Percentiles rank a stretch among this genome's conserved stretches.
phyloP scores from a whole-genome alignment of 768 basidiomycete species.

The Amanita muscaria region DNA sequence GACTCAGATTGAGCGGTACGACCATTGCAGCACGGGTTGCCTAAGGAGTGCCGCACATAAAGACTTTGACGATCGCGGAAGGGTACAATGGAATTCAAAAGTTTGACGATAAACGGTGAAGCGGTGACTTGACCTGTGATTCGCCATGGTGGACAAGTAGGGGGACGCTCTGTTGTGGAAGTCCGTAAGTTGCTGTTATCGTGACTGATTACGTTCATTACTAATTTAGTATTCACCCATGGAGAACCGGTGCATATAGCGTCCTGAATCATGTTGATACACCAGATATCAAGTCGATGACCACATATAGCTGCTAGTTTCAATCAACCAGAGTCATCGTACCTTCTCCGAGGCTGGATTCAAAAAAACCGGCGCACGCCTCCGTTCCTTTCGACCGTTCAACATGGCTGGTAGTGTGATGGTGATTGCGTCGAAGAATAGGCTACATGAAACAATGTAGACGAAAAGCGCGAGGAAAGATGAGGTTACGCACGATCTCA shows the following conservation, averaged over 20 bases:
- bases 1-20: too few species aligned
- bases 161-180: constrained; percentile 18
- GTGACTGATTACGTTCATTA: too few species aligned
- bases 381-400: constrained; percentile 10
- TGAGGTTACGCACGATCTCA: constrained; percentile 52
- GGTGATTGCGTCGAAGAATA: constrained; percentile 43
- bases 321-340: too few species aligned
- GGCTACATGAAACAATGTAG: constrained; percentile 28
- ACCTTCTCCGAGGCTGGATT: too few species aligned
- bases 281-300: too few species aligned
- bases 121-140: constrained; percentile 39
- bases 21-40: constrained; percentile 52
- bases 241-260: not conserved
- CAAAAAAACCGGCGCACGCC: too few species aligned
- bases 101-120: constrained; percentile 47
- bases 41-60: constrained; percentile 50
- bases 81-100: too few species aligned
- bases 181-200: not conserved
- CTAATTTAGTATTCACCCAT: too few species aligned
- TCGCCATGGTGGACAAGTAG: constrained; percentile 35
- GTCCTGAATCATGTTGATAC: not conserved
- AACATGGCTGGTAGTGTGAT: constrained; percentile 41
- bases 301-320: too few species aligned
- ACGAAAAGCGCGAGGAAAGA: too few species aligned
- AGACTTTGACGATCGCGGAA: too few species aligned